Evolutionary conservation across 768 basidiomycete species (phyloP).

Genomic region (Hydnomerulius pinastri): DNA sequence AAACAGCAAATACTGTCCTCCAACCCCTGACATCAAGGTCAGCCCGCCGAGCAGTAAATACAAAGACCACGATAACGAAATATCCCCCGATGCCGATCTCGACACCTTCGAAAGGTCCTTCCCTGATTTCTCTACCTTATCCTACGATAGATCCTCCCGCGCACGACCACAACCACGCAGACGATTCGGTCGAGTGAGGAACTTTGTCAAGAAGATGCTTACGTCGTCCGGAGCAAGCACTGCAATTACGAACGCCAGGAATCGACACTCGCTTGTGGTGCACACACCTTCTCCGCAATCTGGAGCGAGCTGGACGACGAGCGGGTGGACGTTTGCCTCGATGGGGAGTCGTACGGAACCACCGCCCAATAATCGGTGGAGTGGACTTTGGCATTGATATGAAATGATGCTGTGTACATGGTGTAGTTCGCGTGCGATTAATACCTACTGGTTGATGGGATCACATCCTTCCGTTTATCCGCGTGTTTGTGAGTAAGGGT

Average conservation of each 20-base stretch:
- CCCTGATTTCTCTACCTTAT: constrained; percentile 17
- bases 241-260: neutral
- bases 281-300: neutral
- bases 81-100: constrained; percentile 4
- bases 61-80: neutral
- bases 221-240: constrained; percentile 8
- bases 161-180: constrained; percentile 6
- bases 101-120: constrained; percentile 2
- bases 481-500: no score
- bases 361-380: constrained; percentile 18
- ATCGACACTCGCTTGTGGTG: constrained; percentile 7
- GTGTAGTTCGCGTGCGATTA: no score
- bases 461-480: no score
- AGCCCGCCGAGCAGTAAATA: constrained; percentile 1
- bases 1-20: neutral
- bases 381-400: constrained; percentile 22
- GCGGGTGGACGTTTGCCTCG: constrained; percentile 24
- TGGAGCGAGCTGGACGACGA: constrained; percentile 7
- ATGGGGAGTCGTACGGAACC: constrained; percentile 7
- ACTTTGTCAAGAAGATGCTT: constrained; percentile 22
- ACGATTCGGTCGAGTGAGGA: constrained; percentile 24
- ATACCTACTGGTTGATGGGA: no score
- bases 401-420: no score
- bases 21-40: no score
- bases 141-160: neutral